Base-by-base conservation (phyloP, 1,139 yeast species). In the Scheffersomyces quercinus region DNA sequence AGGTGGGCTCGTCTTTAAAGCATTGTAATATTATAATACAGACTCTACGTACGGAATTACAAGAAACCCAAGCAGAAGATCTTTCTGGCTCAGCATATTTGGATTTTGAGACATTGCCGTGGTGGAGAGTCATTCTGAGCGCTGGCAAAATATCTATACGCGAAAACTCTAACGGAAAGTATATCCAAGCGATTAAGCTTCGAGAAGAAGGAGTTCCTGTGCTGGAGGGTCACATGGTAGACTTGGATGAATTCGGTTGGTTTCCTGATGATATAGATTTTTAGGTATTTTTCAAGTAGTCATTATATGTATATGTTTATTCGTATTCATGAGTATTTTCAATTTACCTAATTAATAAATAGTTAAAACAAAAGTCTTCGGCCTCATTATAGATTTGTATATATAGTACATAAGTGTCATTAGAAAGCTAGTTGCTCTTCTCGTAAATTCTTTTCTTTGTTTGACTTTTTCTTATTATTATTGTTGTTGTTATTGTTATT, bases 71-170 rank as follows among this genome's bases (percentile, higher is more conserved):
- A 2, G 37, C 48, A 3, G 58, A 54, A 16, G 59, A 55, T 26
- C 26, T 20, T 6, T 20, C 26, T 20, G 5, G 8, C 26, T 5
- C 26, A 6, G 26, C 26, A 20, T 53, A 38, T 41, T 52, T 65
- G 28, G 59, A 70, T 34, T 36, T 55, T 2, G 61, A 51, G 0
- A 66, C 65, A 8, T 77, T 85, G 8, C 95, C 95, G 1, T 87
- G 95, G 95, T 86, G 93, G 91, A 66, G 95, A 41, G 88, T 87
- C 1, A 66, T 87, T 14, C 76, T 77, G 38, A 69, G 86, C 13
- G 66, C 78, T 14, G 95, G 95, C 0, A 68, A 65, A 29, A 81
- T 87, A 2, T 78, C 90, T 1, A 75, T 77, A 1, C 64, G 89
- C 28, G 80, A 68, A 1, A 59, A 67, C 30, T 53, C 65, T 3